A percentile compares a stretch with the other conserved stretches of the same genome.
phyloP scores from a whole-genome alignment of 1,284 basidiomycete species.

The Pisolithus thermaeus region DNA sequence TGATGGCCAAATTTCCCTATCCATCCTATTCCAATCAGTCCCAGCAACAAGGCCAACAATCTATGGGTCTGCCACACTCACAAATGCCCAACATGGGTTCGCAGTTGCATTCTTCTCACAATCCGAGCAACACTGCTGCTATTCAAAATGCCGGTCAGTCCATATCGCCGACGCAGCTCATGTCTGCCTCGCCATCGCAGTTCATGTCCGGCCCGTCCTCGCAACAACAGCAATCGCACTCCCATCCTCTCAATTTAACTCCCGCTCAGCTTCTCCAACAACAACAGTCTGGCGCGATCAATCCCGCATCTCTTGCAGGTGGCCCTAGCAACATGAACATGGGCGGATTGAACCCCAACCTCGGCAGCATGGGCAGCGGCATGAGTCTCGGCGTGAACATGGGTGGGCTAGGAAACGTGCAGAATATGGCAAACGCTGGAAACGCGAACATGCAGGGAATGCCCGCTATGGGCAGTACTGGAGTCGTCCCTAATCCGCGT shows the following conservation, averaged over 20 bases:
- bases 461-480: constrained; percentile 7
- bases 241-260: constrained; percentile 22
- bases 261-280: constrained; percentile 27
- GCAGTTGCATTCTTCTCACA: constrained; percentile 3
- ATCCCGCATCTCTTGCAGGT: constrained; percentile 2
- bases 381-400: constrained; percentile 5
- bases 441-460: constrained; percentile 16
- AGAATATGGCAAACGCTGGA: constrained; percentile 3
- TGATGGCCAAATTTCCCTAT: constrained; percentile 18
- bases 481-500: constrained; percentile 16
- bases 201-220: constrained; percentile 16
- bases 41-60: constrained; percentile 7
- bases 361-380: constrained; percentile 4
- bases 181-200: constrained; percentile 16
- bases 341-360: constrained; percentile 5
- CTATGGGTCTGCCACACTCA: constrained; percentile 6
- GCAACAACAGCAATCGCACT: constrained; percentile 11
- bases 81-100: constrained; percentile 5
- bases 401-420: constrained; percentile 7
- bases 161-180: constrained; percentile 23
- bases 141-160: constrained; percentile 11
- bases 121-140: neutral
- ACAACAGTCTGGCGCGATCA: constrained; percentile 16
- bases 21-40: constrained; percentile 7
- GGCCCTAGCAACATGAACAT: constrained; percentile 3